Evolutionary conservation across 192 early-diverging fungal genomes (phyloP).

Genomic region (Dissophora ornata): DNA sequence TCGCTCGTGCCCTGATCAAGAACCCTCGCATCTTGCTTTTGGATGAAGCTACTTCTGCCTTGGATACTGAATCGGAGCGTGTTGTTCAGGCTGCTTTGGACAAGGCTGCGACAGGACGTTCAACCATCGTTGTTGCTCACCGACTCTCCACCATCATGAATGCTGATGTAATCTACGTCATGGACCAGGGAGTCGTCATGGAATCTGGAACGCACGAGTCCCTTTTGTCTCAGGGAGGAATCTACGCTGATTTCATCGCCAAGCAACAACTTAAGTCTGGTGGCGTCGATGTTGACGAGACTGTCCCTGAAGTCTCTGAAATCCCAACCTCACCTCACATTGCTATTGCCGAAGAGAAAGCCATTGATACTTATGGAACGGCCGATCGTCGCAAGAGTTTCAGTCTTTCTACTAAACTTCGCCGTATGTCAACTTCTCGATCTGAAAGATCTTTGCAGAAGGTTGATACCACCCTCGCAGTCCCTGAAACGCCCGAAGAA

Average conservation of each 20-base stretch:
- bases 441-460: constrained; percentile 42
- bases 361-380: constrained; percentile 48
- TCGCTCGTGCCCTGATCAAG: constrained; percentile 92
- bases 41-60: constrained; percentile 91
- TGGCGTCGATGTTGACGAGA: constrained; percentile 31
- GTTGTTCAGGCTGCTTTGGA: constrained; percentile 86
- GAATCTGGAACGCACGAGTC: constrained; percentile 79
- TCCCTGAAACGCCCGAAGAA: constrained; percentile 50
- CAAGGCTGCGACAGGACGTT: constrained; percentile 73
- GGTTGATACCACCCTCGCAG: constrained; percentile 11
- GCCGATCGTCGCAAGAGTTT: constrained; percentile 69
- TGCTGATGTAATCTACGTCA: constrained; percentile 84
- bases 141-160: constrained; percentile 86
- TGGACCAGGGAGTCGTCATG: constrained; percentile 70
- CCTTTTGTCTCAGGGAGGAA: constrained; percentile 66
- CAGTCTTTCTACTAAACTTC: constrained; percentile 61
- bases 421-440: constrained; percentile 40
- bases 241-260: constrained; percentile 67
- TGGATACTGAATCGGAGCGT: constrained; percentile 83
- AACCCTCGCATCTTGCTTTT: constrained; percentile 88
- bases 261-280: constrained; percentile 66
- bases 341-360: constrained; percentile 34
- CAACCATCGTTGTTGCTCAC: constrained; percentile 89
- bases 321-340: constrained; percentile 9
- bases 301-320: background rate